Conservation (phyloP, 768 basidiomycete species). For the Pholiota molesta region DNA sequence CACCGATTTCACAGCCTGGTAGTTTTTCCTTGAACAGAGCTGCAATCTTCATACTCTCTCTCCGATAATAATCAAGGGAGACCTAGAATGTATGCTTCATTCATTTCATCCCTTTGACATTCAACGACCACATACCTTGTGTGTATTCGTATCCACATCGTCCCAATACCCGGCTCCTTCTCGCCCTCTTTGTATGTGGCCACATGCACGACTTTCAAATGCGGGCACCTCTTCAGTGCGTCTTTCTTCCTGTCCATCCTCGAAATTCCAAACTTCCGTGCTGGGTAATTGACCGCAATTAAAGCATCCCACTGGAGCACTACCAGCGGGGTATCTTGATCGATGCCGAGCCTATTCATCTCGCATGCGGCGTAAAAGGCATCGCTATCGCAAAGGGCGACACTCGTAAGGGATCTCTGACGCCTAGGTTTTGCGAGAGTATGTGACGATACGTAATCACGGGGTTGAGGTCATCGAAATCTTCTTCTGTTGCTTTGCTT, state of each 20-base stretch:
- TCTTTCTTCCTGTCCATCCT: conserved; percentile 84
- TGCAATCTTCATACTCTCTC: conserved; percentile 88
- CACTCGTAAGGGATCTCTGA: conserved; percentile 79
- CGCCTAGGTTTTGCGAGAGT: conserved; percentile 66
- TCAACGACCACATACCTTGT: conserved; percentile 65
- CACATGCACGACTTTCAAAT: conserved; percentile 86
- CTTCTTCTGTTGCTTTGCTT: conserved; percentile 39
- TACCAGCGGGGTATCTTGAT: conserved; percentile 66
- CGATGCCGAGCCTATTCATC: conserved; percentile 73
- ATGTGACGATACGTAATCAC: conserved; percentile 81
- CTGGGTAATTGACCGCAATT: conserved; percentile 96
- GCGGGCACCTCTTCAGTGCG: conserved; percentile 84
- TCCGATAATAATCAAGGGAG: conserved; percentile 89
- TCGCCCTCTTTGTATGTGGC: conserved; percentile 94
- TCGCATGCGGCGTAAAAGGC: conserved; percentile 89
- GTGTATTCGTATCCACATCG: conserved; percentile 85
- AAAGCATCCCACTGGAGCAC: conserved; percentile 87
- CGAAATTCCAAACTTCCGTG: conserved; percentile 91
- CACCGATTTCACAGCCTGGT: conserved; percentile 83
- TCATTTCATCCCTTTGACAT: background rate
- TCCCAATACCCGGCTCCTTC: conserved; percentile 89
- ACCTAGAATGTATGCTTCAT: conserved; percentile 49
- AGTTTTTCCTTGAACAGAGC: conserved; percentile 79
- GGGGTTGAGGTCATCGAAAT: conserved; percentile 66
- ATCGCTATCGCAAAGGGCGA: conserved; percentile 91